Conservation (phyloP, 257 asterid genomes). For the Plectranthus barbatus region DNA sequence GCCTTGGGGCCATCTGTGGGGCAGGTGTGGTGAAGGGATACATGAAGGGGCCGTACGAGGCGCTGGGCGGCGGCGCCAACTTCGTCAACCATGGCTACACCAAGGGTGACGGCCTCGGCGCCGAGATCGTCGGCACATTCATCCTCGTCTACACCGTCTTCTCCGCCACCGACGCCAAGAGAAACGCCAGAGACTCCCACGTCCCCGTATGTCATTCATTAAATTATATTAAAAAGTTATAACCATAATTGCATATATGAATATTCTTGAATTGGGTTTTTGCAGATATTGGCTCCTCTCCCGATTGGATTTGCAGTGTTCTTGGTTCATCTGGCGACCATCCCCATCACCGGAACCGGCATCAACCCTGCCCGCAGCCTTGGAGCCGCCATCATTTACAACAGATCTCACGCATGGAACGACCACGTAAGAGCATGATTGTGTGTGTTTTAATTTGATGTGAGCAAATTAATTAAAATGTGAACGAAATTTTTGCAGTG, state of each 20-base stretch:
- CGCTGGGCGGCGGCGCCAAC: conserved; percentile 50
- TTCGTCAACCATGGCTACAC: conserved; percentile 52
- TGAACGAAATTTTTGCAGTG: conserved; percentile 24
- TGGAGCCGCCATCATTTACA: conserved; percentile 64
- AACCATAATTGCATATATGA: too few species aligned
- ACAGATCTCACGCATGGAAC: conserved; percentile 44
- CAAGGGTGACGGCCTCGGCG: conserved; percentile 59
- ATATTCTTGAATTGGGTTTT: neutral
- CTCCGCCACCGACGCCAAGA: conserved; percentile 80
- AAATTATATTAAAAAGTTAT: too few species aligned
- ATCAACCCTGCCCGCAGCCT: conserved; percentile 82
- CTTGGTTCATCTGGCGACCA: conserved; percentile 71
- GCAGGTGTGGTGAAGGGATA: conserved; percentile 67
- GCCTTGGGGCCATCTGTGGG: conserved; percentile 68
- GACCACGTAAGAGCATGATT: conserved; percentile 38
- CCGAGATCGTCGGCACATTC: conserved; percentile 67
- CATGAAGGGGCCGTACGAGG: conserved; percentile 39
- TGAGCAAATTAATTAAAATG: too few species aligned
- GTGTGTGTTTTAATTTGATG: neutral
- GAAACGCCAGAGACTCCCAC: conserved; percentile 68
- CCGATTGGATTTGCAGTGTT: conserved; percentile 74
- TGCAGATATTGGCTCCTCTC: conserved; percentile 73
- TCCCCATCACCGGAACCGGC: conserved; percentile 77
- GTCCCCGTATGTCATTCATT: conserved; percentile 60
- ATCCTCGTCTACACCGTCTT: conserved; percentile 67